These are phyloP conservation scores for Cubamyces lactineus DNA, from an alignment of 768 basidiomycete genomes.

Conservation along the genomic window DNA sequence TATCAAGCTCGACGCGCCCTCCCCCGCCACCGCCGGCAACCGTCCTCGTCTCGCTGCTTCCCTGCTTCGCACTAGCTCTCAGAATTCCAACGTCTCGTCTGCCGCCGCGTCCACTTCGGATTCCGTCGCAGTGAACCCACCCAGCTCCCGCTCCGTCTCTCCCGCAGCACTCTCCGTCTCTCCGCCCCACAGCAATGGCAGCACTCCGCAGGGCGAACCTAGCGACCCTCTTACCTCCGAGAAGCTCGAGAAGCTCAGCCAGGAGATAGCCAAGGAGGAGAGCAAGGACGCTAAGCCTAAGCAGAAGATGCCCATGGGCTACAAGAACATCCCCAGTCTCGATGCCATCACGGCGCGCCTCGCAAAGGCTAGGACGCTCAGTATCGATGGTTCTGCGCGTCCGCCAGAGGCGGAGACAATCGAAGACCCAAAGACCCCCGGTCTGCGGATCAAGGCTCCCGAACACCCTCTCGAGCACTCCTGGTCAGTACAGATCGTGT, in stretches of 20 bases:
- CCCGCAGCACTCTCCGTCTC: conserved; percentile 57
- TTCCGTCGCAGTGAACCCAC: conserved; percentile 67
- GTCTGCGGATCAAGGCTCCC: conserved; percentile 64
- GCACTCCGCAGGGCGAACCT: conserved; percentile 41
- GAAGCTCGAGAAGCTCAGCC: conserved; percentile 64
- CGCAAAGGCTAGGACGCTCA: conserved; percentile 68
- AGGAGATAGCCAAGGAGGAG: conserved; percentile 44
- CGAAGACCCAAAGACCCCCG: conserved; percentile 83
- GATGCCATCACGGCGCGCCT: conserved; percentile 84
- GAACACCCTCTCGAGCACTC: conserved; percentile 85
- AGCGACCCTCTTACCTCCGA: conserved; percentile 68
- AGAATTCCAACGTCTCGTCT: conserved; percentile 49
- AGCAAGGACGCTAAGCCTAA: conserved; percentile 35
- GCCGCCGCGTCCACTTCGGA: conserved; percentile 47
- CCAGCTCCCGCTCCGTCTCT: conserved; percentile 68
- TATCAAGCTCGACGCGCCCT: conserved; percentile 54
- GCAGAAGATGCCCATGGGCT: conserved; percentile 58
- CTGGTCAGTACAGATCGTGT: conserved; percentile 56
- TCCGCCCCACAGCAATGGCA: conserved; percentile 47
- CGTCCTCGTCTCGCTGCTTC: conserved; percentile 79
- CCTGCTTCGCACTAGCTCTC: conserved; percentile 62
- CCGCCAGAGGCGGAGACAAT: conserved; percentile 80
- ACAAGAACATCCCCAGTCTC: conserved; percentile 86
- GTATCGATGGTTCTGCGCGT: conserved; percentile 59
- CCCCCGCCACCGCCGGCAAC: conserved; percentile 39